Conservation (phyloP, 2,329 filamentous ascomycete genomes). For the Verticillium nonalfalfae region DNA sequence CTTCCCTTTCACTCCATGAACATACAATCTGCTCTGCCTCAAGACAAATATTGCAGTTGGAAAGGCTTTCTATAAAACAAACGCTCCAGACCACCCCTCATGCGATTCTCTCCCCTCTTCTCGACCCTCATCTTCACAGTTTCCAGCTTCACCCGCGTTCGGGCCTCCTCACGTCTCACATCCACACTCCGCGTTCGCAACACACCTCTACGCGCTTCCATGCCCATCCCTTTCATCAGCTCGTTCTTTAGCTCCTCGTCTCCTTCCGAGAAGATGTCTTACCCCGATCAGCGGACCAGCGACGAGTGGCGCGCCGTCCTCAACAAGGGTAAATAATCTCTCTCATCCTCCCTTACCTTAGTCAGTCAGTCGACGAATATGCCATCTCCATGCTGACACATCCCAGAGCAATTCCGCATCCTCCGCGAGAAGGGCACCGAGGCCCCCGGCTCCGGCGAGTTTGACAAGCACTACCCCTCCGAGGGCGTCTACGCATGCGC, state of each 20-base stretch:
- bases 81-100: conserved; percentile 15
- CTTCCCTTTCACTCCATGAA: background rate
- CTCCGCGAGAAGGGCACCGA: conserved; percentile 92
- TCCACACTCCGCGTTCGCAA: conserved; percentile 15
- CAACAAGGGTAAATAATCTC: conserved; percentile 38
- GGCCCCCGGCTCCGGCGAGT: conserved; percentile 69
- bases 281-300: conserved; percentile 73
- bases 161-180: conserved; percentile 12
- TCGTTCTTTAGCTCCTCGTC: conserved; percentile 62
- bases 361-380: background rate
- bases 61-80: background rate
- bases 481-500: conserved; percentile 81
- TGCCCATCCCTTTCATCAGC: conserved; percentile 76
- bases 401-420: conserved; percentile 86
- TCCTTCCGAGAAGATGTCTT: conserved; percentile 56
- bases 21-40: background rate
- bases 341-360: background rate
- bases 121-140: conserved; percentile 41
- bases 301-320: conserved; percentile 88
- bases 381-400: conserved; percentile 4
- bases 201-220: conserved; percentile 42
- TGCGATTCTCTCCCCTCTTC: conserved; percentile 44
- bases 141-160: conserved; percentile 34
- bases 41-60: background rate
- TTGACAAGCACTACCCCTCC: conserved; percentile 76